phyloP scores from a whole-genome alignment of 257 asterid species.

The Buddleja alternifolia region DNA sequence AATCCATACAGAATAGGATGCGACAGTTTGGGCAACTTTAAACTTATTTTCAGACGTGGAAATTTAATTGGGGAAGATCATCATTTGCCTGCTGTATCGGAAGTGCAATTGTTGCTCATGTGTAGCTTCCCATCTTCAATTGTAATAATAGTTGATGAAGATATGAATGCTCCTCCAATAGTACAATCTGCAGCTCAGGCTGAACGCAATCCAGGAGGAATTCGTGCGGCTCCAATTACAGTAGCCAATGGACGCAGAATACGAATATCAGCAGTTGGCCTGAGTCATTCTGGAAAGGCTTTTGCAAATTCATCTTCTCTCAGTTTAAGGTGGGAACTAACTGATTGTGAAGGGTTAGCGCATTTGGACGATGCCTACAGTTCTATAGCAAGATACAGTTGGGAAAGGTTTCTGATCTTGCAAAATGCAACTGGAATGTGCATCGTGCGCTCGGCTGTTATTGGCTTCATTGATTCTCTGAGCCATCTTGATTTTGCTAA shows the following conservation, averaged over 20 bases:
- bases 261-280: constrained; percentile 79
- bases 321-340: constrained; percentile 69
- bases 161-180: constrained; percentile 52
- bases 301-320: constrained; percentile 91
- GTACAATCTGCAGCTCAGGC: constrained; percentile 70
- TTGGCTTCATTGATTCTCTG: constrained; percentile 47
- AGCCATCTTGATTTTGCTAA: constrained; percentile 38
- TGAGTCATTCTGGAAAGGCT: constrained; percentile 70
- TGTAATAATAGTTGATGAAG: constrained; percentile 74
- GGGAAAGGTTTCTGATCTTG: constrained; percentile 84
- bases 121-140: constrained; percentile 80
- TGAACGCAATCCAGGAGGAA: constrained; percentile 60
- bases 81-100: constrained; percentile 74
- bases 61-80: constrained; percentile 79
- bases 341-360: constrained; percentile 70
- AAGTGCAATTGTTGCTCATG: constrained; percentile 59
- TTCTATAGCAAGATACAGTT: constrained; percentile 55
- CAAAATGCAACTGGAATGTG: constrained; percentile 80
- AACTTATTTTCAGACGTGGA: constrained; percentile 74
- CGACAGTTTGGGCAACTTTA: constrained; percentile 62
- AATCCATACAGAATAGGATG: constrained; percentile 71
- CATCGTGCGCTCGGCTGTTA: constrained; percentile 60
- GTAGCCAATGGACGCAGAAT: constrained; percentile 87
- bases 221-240: constrained; percentile 66
- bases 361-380: constrained; percentile 49